Evolutionary conservation across 2,329 filamentous ascomycete genomes (phyloP), one percentile per base, ranked within the genome.

Genomic region (Emergomyces pasteurianus): DNA sequence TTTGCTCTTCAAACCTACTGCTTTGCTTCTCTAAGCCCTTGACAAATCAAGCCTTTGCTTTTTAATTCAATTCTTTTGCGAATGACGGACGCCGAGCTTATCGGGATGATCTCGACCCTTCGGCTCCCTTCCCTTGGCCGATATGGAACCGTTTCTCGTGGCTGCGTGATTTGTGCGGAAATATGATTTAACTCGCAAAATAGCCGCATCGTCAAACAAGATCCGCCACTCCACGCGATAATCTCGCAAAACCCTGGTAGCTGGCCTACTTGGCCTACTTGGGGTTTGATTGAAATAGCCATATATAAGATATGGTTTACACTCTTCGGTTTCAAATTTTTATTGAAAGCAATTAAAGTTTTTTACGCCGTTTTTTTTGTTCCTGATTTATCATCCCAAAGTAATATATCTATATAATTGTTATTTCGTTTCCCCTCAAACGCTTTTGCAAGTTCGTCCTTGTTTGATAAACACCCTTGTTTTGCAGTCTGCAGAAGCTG

Each of bases 131-230:
- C 46, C 47, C 28, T 40, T 38, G 40, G n/a, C 10, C 42, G 23
- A n/a, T 40, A 16, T n/a, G 28, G 26, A 34, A 7, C 21, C 61
- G 38, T n/a, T 26, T 26, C 21, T 59, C 54, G 40, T 28, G 16
- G 43, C 16, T 63, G 63, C 63, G 63, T 56, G 46, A 63, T 65
- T 65, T 65, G 63, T 65, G 63, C 63, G 54, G 23, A 28, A n/a
- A 26, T n/a, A n/a, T n/a, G n/a, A n/a, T n/a, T n/a, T n/a, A n/a
- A n/a, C n/a, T n/a, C n/a, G n/a, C n/a, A n/a, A n/a, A n/a, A n/a
- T n/a, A n/a, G n/a, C n/a, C n/a, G n/a, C n/a, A n/a, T 31, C 31
- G 31, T 31, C 31, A n/a, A n/a, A n/a, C n/a, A n/a, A n/a, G n/a
- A n/a, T 1, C 36, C 38, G 23, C 34, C 52, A 38, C 21, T 38